Evolutionary conservation across 2,329 filamentous ascomycete species (phyloP).

Genomic region (Aspergillus bombycis): DNA sequence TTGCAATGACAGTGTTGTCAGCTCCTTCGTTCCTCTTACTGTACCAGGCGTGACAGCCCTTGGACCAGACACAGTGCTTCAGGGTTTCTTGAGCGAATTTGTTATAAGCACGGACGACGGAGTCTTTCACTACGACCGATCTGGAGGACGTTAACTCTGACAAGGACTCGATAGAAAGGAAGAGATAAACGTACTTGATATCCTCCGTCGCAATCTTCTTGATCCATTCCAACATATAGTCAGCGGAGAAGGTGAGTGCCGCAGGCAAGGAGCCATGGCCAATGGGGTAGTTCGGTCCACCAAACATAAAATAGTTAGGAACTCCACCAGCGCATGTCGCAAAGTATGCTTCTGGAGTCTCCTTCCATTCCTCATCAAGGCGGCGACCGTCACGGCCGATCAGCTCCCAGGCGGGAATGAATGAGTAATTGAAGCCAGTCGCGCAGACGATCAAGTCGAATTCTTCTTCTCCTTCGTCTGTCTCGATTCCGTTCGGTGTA

Average conservation of each 20-base stretch:
- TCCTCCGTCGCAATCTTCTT: constrained; percentile 28
- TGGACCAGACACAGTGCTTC: constrained; percentile 29
- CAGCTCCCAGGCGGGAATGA: constrained; percentile 39
- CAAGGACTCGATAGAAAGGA: not conserved
- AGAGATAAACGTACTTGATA: constrained; percentile 14
- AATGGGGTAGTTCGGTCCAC: constrained; percentile 25
- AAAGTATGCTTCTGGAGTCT: constrained; percentile 28
- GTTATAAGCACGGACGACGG: constrained; percentile 25
- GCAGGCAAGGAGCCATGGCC: constrained; percentile 28
- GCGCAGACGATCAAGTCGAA: constrained; percentile 41
- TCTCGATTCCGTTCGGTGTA: constrained; percentile 25
- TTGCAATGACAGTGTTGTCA: constrained; percentile 22
- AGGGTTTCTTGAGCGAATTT: constrained; percentile 25
- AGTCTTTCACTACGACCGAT: constrained; percentile 21
- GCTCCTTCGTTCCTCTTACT: constrained; percentile 17
- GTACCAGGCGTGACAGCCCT: constrained; percentile 33
- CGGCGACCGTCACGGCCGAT: constrained; percentile 31
- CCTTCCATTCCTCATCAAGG: constrained; percentile 27
- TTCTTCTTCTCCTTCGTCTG: constrained; percentile 22
- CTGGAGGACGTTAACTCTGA: not conserved
- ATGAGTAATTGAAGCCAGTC: constrained; percentile 47
- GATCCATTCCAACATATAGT: constrained; percentile 33
- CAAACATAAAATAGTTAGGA: constrained; percentile 36
- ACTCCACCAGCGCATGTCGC: constrained; percentile 22
- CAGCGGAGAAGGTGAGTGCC: constrained; percentile 19